These are phyloP conservation scores for Datisca glomerata DNA, from an alignment of 306 rosid genomes.

Conservation along the genomic window DNA sequence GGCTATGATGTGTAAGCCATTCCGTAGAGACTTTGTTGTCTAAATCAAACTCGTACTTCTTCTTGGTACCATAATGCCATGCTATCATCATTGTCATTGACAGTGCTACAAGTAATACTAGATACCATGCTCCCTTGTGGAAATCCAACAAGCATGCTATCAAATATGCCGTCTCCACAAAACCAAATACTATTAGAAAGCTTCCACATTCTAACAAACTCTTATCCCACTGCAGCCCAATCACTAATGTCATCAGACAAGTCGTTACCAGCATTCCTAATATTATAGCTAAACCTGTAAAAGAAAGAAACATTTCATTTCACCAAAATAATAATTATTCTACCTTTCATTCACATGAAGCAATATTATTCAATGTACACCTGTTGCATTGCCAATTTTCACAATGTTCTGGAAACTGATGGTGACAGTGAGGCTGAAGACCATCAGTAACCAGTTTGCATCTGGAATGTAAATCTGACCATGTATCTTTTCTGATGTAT, in stretches of 20 bases:
- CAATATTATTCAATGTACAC: conserved; percentile 20
- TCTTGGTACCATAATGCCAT: conserved; percentile 76
- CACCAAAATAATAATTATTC: no score
- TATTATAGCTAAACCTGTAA: conserved; percentile 35
- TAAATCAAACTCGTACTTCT: conserved; percentile 65
- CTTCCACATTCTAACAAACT: conserved; percentile 28
- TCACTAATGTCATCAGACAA: conserved; percentile 60
- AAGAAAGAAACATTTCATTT: background rate
- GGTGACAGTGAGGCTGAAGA: conserved; percentile 61
- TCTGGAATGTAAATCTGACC: conserved; percentile 90
- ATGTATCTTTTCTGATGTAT: conserved; percentile 58
- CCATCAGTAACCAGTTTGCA: conserved; percentile 79
- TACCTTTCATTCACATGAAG: no score
- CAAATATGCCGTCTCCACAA: conserved; percentile 46
- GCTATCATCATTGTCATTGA: conserved; percentile 57
- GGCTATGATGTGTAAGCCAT: conserved; percentile 53
- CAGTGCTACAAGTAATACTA: conserved; percentile 38
- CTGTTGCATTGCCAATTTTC: conserved; percentile 80
- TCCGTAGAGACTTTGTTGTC: conserved; percentile 66
- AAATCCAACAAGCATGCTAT: conserved; percentile 54
- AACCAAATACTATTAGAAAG: conserved; percentile 43
- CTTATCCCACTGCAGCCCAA: conserved; percentile 75
- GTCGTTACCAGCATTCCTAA: conserved; percentile 77
- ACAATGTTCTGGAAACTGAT: conserved; percentile 45
- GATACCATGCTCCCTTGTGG: conserved; percentile 76